phyloP scores from a whole-genome alignment of 352 stramenopile genomes.

The Pythium folliculosum region DNA sequence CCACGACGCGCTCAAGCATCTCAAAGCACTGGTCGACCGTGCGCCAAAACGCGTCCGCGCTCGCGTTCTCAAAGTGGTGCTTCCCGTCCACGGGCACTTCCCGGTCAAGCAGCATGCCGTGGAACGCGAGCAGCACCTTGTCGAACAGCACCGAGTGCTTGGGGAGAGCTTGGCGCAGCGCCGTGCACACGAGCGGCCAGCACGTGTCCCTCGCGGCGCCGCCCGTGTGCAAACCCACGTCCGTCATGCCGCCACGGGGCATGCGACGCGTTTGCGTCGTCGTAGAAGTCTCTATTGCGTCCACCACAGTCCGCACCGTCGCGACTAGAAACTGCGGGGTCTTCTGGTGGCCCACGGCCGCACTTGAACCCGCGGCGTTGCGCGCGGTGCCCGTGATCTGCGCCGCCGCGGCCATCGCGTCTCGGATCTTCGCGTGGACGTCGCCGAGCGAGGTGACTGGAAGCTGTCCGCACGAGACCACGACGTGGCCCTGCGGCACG shows the following conservation, averaged over 20 bases:
- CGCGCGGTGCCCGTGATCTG: slow-evolving; percentile 28
- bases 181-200: slow-evolving; percentile 49
- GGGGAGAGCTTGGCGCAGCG: slow-evolving; percentile 38
- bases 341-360: slow-evolving; percentile 39
- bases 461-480: slow-evolving; percentile 35
- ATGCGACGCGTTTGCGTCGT: not conserved
- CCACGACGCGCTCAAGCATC: slow-evolving; percentile 10
- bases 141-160: slow-evolving; percentile 33
- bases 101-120: not conserved
- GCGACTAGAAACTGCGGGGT: slow-evolving; percentile 53
- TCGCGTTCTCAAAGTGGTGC: not conserved
- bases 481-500: slow-evolving; percentile 26
- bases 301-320: slow-evolving; percentile 21
- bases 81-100: slow-evolving; percentile 1
- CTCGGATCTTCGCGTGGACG: slow-evolving; percentile 16
- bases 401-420: slow-evolving; percentile 32
- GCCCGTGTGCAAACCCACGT: slow-evolving; percentile 57
- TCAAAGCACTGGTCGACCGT: slow-evolving; percentile 14
- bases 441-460: slow-evolving; percentile 10
- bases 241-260: slow-evolving; percentile 41
- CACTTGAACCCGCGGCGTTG: slow-evolving; percentile 25
- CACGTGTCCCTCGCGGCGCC: slow-evolving; percentile 44
- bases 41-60: slow-evolving; percentile 1
- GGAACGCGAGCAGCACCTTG: slow-evolving; percentile 41
- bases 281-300: not conserved